Evolutionary conservation across 257 asterid genomes (phyloP).

Genomic region (Ballota nigra): DNA sequence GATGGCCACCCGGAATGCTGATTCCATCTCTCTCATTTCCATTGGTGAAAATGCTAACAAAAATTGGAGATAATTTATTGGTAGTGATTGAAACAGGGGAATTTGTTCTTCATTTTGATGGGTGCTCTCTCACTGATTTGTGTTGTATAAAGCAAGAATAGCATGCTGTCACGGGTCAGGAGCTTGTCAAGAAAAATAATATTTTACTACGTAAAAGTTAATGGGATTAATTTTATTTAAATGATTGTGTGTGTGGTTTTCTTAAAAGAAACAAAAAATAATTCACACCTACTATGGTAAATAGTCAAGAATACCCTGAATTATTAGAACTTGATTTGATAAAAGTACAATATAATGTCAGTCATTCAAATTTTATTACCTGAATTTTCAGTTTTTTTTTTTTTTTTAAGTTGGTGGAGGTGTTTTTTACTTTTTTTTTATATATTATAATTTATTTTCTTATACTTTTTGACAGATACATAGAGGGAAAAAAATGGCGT

Average conservation of each 20-base stretch:
- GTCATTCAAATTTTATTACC: neutral
- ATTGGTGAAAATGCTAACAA: conserved; percentile 7
- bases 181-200: conserved; percentile 52
- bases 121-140: conserved; percentile 32
- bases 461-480: too few species aligned
- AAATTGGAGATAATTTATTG: conserved; percentile 2
- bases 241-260: neutral
- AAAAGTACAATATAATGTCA: neutral
- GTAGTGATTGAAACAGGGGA: conserved; percentile 33
- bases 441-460: too few species aligned
- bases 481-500: too few species aligned
- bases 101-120: conserved; percentile 34
- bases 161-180: conserved; percentile 88
- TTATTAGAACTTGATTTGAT: neutral
- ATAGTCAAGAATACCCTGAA: neutral
- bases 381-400: neutral
- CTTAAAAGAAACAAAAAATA: neutral
- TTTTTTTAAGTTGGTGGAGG: too few species aligned
- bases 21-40: conserved; percentile 32
- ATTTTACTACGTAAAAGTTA: conserved; percentile 23
- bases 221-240: conserved; percentile 30
- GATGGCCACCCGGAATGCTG: conserved; percentile 36
- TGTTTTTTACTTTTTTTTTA: too few species aligned
- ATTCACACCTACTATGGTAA: neutral
- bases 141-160: conserved; percentile 60